Evolutionary conservation across 192 early-diverging fungal genomes (phyloP).

Genomic region (Mortierella claussenii): DNA sequence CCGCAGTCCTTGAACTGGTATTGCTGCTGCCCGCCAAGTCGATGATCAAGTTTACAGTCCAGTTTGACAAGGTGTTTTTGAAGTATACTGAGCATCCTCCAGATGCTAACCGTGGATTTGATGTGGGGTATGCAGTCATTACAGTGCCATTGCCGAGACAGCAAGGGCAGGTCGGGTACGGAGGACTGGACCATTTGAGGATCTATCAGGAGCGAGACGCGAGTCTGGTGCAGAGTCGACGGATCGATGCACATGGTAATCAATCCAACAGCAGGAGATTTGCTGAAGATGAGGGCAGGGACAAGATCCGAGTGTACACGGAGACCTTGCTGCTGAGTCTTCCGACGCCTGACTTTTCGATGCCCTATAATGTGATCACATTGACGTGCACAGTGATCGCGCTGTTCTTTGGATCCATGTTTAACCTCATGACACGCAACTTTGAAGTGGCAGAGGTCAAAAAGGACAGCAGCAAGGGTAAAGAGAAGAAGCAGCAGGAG

Average conservation of each 20-base stretch:
- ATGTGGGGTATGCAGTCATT: conserved; percentile 81
- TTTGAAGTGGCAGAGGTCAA: conserved; percentile 59
- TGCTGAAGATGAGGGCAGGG: neutral
- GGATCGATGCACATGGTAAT: neutral
- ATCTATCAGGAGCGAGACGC: conserved; percentile 46
- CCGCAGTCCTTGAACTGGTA: conserved; percentile 79
- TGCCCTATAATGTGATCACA: conserved; percentile 99
- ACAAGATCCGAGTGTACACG: conserved; percentile 74
- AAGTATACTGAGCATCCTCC: conserved; percentile 97
- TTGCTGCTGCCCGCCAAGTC: conserved; percentile 77
- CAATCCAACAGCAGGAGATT: too few species aligned
- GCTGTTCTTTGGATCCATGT: conserved; percentile 94
- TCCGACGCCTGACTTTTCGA: conserved; percentile 97
- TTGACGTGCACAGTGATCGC: conserved; percentile 96
- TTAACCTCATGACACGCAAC: conserved; percentile 81
- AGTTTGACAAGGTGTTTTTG: conserved; percentile 93
- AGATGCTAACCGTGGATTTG: conserved; percentile 96
- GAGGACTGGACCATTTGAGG: conserved; percentile 37
- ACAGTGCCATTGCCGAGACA: conserved; percentile 38
- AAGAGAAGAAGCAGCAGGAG: conserved; percentile 2
- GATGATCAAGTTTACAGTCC: conserved; percentile 72
- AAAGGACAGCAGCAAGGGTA: conserved; percentile 11
- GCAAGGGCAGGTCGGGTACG: conserved; percentile 43
- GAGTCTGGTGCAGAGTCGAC: conserved; percentile 18
- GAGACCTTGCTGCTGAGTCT: conserved; percentile 88